Conservation (phyloP, 306 rosid genomes). For the Vigna unguiculata region DNA sequence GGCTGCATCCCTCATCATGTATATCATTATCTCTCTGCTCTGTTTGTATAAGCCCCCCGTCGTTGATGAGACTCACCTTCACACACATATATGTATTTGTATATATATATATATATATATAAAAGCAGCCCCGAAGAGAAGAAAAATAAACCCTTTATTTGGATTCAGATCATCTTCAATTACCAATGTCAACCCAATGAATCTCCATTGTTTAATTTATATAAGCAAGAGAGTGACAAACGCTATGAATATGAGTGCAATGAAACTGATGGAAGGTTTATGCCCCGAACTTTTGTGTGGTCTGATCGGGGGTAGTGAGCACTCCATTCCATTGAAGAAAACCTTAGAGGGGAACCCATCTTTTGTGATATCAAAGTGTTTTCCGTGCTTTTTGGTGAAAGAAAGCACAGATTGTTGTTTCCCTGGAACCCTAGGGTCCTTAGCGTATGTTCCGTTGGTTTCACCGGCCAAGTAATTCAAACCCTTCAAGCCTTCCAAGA, state of each 20-base stretch:
- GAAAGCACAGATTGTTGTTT: conserved; percentile 85
- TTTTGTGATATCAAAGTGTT: conserved; percentile 49
- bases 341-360: conserved; percentile 83
- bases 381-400: conserved; percentile 59
- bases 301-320: conserved; percentile 62
- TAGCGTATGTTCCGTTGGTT: conserved; percentile 52
- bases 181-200: not conserved
- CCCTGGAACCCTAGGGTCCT: conserved; percentile 74
- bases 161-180: not conserved
- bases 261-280: conserved; percentile 27
- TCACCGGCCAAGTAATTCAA: conserved; percentile 66
- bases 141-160: not conserved
- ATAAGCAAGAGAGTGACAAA: conserved; percentile 52
- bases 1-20: conserved; percentile 41
- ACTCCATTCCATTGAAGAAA: conserved; percentile 84
- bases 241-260: conserved; percentile 45
- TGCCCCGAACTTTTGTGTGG: conserved; percentile 52
- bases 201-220: not conserved
- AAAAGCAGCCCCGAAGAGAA: conserved; percentile 30
- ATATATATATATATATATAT: not conserved
- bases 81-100: too few species aligned
- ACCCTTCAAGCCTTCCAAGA: conserved; percentile 71
- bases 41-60: conserved; percentile 20
- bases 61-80: conserved; percentile 1
- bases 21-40: conserved; percentile 33